phyloP scores from a whole-genome alignment of 2,329 filamentous ascomycete genomes.

The Exophiala oligosperma region DNA sequence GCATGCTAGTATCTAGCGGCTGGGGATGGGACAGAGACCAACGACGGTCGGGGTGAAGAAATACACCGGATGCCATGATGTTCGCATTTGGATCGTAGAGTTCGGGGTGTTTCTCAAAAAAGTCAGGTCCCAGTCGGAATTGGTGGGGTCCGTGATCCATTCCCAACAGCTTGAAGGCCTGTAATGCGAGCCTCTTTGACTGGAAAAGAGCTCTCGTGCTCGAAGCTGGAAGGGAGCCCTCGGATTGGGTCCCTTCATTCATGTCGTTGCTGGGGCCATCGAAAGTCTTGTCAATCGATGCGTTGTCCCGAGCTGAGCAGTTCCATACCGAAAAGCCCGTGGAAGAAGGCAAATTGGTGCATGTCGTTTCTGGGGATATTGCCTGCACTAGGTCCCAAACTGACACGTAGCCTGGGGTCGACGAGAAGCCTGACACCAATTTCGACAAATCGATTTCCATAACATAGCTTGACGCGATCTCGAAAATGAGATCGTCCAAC shows the following conservation, averaged over 20 bases:
- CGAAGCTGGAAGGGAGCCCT: slow-evolving; percentile 2
- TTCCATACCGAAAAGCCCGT: not conserved
- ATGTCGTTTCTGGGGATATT: slow-evolving; percentile 14
- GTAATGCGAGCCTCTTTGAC: slow-evolving; percentile 1
- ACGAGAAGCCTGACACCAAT: not conserved
- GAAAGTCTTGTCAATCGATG: not conserved
- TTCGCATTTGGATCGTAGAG: slow-evolving; percentile 3
- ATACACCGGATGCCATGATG: slow-evolving; percentile 11
- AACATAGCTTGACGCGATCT: slow-evolving; percentile 7
- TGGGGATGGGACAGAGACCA: slow-evolving; percentile 1
- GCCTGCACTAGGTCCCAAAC: slow-evolving; percentile 18
- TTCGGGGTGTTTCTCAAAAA: slow-evolving; percentile 16
- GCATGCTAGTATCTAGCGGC: slow-evolving; percentile 1
- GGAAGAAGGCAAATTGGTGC: not conserved
- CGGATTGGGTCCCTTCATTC: too few relatives aligned
- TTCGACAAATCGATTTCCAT: slow-evolving; percentile 1
- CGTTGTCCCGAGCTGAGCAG: not conserved
- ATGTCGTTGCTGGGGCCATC: too few relatives aligned
- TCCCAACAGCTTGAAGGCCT: slow-evolving; percentile 17
- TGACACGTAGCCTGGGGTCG: slow-evolving; percentile 9
- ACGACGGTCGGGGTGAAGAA: not conserved
- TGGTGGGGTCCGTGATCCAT: slow-evolving; percentile 9
- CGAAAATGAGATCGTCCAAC: slow-evolving; percentile 10
- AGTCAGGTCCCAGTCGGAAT: slow-evolving; percentile 13
- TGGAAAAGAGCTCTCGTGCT: slow-evolving; percentile 8